Conservation (phyloP, 2,329 filamentous ascomycete genomes). For the Hymenoscyphus occultus region DNA sequence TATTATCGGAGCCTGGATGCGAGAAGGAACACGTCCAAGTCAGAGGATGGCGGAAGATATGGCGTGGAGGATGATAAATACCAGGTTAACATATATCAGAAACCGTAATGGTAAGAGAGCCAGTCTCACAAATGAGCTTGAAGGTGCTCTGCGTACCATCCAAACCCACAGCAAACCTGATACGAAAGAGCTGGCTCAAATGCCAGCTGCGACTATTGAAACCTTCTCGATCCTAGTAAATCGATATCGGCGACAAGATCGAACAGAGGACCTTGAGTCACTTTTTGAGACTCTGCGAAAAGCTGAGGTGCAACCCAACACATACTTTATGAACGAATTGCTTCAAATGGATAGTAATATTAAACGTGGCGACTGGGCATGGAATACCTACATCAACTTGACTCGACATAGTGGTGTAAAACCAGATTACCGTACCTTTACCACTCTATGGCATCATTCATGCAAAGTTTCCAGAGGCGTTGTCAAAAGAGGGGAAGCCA, state of each 20-base stretch:
- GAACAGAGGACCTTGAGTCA: slow-evolving; percentile 54
- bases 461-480: slow-evolving; percentile 20
- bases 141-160: slow-evolving; percentile 19
- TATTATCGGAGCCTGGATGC: slow-evolving; percentile 74
- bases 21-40: slow-evolving; percentile 54
- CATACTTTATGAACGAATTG: slow-evolving; percentile 77
- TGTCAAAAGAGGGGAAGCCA: slow-evolving; percentile 2
- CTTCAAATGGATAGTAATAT: slow-evolving; percentile 45
- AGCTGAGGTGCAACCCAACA: slow-evolving; percentile 64
- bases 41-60: slow-evolving; percentile 62
- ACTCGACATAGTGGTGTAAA: slow-evolving; percentile 21
- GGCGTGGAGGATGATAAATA: slow-evolving; percentile 73
- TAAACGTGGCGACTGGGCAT: slow-evolving; percentile 25
- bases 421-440: slow-evolving; percentile 34
- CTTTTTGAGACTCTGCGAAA: slow-evolving; percentile 61
- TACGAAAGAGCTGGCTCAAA: slow-evolving; percentile 39
- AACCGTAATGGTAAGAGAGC: slow-evolving; percentile 34
- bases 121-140: slow-evolving; percentile 6
- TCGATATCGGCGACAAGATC: slow-evolving; percentile 63
- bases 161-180: slow-evolving; percentile 19
- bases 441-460: slow-evolving; percentile 32
- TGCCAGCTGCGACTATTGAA: slow-evolving; percentile 67
- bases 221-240: slow-evolving; percentile 75
- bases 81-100: slow-evolving; percentile 62
- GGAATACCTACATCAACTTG: slow-evolving; percentile 29